Conservation (phyloP, 805 yeast genomes). For the Wickerhamiella nectarea region DNA sequence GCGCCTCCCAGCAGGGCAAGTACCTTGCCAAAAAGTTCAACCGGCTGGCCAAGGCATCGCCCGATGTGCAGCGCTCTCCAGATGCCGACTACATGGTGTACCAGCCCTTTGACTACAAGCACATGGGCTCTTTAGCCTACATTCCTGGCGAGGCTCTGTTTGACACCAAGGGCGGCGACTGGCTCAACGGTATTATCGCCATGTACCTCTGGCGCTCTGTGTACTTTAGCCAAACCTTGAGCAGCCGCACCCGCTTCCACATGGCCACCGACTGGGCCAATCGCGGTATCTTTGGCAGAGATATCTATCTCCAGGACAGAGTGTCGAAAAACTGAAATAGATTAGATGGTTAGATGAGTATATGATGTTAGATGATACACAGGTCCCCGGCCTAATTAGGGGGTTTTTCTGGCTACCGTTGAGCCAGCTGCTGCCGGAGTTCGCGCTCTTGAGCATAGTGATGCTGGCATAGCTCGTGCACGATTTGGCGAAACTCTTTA, state of each 20-base stretch:
- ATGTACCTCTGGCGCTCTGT: slow-evolving; percentile 63
- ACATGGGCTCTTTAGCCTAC: slow-evolving; percentile 55
- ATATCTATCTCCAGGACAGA: slow-evolving; percentile 20
- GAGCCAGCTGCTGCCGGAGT: slow-evolving; percentile 9
- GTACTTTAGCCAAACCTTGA: slow-evolving; percentile 54
- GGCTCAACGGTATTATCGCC: slow-evolving; percentile 54
- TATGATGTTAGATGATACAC: too few species aligned
- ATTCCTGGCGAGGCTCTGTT: slow-evolving; percentile 60
- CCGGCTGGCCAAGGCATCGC: slow-evolving; percentile 32
- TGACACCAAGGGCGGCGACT: slow-evolving; percentile 48
- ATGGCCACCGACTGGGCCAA: slow-evolving; percentile 57
- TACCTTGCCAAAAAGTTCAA: slow-evolving; percentile 49
- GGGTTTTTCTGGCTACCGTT: too few species aligned
- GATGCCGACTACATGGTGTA: slow-evolving; percentile 43
- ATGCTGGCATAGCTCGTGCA: slow-evolving; percentile 21
- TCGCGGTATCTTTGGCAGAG: slow-evolving; percentile 32
- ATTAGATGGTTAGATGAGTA: background rate
- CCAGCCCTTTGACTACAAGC: slow-evolving; percentile 48
- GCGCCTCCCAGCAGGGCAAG: slow-evolving; percentile 59
- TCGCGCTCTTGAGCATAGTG: slow-evolving; percentile 21
- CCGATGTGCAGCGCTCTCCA: slow-evolving; percentile 27
- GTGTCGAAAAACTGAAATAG: slow-evolving; percentile 3
- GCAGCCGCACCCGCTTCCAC: slow-evolving; percentile 47
- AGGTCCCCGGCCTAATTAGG: too few species aligned
- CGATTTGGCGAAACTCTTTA: slow-evolving; percentile 25